phyloP scores from a whole-genome alignment of 2,329 filamentous ascomycete species.

The Elsinoe ampelina region DNA sequence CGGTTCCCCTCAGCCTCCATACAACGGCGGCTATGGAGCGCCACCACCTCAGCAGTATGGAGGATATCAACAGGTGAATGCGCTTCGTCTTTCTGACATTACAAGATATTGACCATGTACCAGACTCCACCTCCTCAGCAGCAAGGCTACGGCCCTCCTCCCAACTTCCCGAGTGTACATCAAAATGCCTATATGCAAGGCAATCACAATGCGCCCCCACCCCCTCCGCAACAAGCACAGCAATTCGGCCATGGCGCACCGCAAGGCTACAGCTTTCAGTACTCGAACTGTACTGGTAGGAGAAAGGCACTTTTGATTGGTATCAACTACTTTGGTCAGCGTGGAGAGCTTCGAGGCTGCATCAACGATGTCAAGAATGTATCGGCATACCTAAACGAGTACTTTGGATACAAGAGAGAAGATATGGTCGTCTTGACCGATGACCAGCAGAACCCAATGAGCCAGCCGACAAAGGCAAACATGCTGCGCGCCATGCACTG shows the following conservation, averaged over 20 bases:
- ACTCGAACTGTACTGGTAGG: constrained; percentile 80
- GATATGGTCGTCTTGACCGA: constrained; percentile 97
- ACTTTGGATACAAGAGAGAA: constrained; percentile 86
- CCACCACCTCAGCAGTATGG: constrained; percentile 27
- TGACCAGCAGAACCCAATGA: constrained; percentile 95
- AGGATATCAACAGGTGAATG: constrained; percentile 33
- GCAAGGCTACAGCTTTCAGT: constrained; percentile 72
- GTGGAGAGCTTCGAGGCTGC: constrained; percentile 81
- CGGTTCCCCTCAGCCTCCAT: constrained; percentile 29
- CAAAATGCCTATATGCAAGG: constrained; percentile 49
- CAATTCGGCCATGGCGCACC: constrained; percentile 74
- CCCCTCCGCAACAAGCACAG: constrained; percentile 38
- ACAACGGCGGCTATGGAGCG: constrained; percentile 29
- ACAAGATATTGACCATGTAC: neutral
- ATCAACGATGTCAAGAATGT: constrained; percentile 98
- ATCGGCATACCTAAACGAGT: constrained; percentile 78
- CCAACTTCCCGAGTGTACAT: constrained; percentile 31
- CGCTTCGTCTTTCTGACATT: neutral
- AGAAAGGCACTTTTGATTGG: constrained; percentile 86
- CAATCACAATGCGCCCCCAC: constrained; percentile 39
- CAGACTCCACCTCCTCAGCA: constrained; percentile 14
- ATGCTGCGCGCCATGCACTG: constrained; percentile 95
- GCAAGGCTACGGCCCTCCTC: constrained; percentile 15
- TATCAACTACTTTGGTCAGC: constrained; percentile 93
- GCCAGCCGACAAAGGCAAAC: constrained; percentile 91